Evolutionary conservation across 257 asterid species (phyloP), one percentile per base, ranked within the genome.

Genomic region (Asclepias syriaca): DNA sequence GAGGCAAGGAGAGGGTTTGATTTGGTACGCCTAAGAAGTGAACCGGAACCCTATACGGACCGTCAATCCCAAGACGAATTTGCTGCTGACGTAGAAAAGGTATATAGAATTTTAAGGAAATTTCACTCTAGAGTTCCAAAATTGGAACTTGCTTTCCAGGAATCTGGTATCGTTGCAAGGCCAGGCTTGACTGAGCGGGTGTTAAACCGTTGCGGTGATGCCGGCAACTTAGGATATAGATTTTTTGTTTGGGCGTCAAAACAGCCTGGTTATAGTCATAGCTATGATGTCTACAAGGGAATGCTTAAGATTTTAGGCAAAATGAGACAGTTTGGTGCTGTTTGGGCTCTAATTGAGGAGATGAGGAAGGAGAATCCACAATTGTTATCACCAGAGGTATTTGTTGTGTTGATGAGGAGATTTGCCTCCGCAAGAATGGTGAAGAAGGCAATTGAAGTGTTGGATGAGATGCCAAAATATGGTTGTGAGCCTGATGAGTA

Each of bases 341-440:
- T 93, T 78, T 94, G 98, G 97, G 98, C 97, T 65, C 93, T 94
- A 46, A 82, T 91, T 50, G 97, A 94, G 78, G 97, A 94, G 78
- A 94, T 91, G 96, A 81, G 97, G 81, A 94, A 73, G 69, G 98
- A 91, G 58, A 87, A 82, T 80, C 87, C 96, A 59, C 89, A 83
- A 51, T 79, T 94, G 57, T 77, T 94, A 72, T 73, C 96, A 4
- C 76, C 89, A 6, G 96, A 91, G 70, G 89, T 94, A 70, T 91
- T 91, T 81, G 79, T 91, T 78, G 79, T 93, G 68, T 77, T 93
- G 58, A 91, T 93, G 98, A 87, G 98, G 84, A 87, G 98, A 75
- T 94, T 94, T 49, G 98, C 96, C 12, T 87, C 97, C 0, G 86
- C 87, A 6, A 89, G 89, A 81, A 89, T 91, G 98, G 97, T 91